Conservation (phyloP, 805 yeast species). For the Kuraishia hungarica region DNA sequence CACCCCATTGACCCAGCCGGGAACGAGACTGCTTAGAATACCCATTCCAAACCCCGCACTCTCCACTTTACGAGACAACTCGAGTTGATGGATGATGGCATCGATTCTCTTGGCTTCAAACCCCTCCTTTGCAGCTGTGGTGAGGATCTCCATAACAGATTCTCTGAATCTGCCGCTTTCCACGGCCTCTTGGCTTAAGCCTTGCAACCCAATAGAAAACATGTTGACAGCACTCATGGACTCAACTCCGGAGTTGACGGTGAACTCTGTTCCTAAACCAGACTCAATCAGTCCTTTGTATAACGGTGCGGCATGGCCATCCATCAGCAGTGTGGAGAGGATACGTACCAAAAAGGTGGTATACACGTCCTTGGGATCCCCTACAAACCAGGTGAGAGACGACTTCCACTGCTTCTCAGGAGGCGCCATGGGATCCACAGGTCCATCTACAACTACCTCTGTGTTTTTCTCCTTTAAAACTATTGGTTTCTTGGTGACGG, state of each 20-base stretch:
- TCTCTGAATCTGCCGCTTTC: constrained; percentile 37
- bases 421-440: constrained; percentile 71
- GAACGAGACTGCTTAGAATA: constrained; percentile 62
- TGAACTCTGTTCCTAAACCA: constrained; percentile 77
- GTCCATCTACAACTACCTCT: constrained; percentile 49
- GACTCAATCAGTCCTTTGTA: constrained; percentile 82
- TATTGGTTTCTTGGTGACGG: constrained; percentile 37
- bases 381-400: constrained; percentile 85
- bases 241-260: constrained; percentile 85
- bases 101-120: constrained; percentile 58
- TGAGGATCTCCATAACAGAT: constrained; percentile 38
- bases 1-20: constrained; percentile 78
- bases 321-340: constrained; percentile 62
- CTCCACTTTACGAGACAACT: constrained; percentile 74
- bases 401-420: constrained; percentile 63
- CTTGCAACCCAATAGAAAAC: constrained; percentile 82
- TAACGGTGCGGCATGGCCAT: constrained; percentile 89
- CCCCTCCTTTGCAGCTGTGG: constrained; percentile 30
- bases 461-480: constrained; percentile 23
- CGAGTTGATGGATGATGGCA: constrained; percentile 84
- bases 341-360: constrained; percentile 67
- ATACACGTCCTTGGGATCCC: constrained; percentile 60
- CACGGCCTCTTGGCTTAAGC: constrained; percentile 39
- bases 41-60: constrained; percentile 86
- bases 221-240: constrained; percentile 67